phyloP scores from a whole-genome alignment of 441 rosid species.

The Viola pubescens region DNA sequence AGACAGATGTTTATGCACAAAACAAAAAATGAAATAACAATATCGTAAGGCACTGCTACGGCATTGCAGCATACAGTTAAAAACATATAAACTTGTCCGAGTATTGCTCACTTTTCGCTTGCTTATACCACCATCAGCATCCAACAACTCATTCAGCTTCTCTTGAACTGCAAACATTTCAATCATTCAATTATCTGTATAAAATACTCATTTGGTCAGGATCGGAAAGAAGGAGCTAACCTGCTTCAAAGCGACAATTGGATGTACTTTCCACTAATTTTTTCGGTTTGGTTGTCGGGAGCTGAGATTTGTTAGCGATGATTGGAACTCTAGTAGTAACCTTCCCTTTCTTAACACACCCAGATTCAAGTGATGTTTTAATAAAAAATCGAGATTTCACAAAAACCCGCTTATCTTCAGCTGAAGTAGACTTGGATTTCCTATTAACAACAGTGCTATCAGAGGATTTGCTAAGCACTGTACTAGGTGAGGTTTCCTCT shows the following conservation, averaged over 20 bases:
- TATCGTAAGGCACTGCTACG: not conserved
- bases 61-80: not conserved
- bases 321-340: constrained; percentile 44
- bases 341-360: constrained; percentile 52
- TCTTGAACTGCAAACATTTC: constrained; percentile 66
- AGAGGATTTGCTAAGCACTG: constrained; percentile 26
- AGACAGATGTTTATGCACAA: no score
- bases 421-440: constrained; percentile 33
- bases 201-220: not conserved
- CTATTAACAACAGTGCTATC: constrained; percentile 29
- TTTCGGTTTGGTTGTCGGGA: constrained; percentile 47
- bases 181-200: constrained; percentile 8
- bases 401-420: constrained; percentile 41
- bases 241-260: constrained; percentile 63
- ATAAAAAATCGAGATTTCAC: constrained; percentile 48
- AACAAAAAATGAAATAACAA: no score
- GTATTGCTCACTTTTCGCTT: constrained; percentile 70
- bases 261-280: constrained; percentile 51
- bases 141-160: constrained; percentile 94
- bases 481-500: constrained; percentile 23
- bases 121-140: constrained; percentile 87
- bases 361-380: constrained; percentile 50
- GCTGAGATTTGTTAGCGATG: constrained; percentile 39
- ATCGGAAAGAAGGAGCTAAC: constrained; percentile 31
- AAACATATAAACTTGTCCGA: no score